Conservation (phyloP, 2,329 filamentous ascomycete species). For the Ascochyta clinopodiicola region DNA sequence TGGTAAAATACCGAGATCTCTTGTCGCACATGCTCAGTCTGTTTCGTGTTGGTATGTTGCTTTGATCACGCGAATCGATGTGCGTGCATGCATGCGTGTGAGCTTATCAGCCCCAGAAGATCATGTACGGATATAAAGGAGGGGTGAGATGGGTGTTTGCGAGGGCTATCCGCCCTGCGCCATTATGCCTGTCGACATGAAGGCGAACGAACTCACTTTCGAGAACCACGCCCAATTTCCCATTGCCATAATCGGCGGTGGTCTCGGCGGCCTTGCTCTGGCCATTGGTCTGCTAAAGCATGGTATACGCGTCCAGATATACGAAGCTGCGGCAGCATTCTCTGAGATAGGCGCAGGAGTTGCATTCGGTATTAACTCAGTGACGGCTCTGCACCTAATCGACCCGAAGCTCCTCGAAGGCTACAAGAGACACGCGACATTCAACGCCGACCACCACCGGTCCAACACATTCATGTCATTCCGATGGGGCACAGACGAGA, state of each 20-base stretch:
- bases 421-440: constrained; percentile 50
- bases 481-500: constrained; percentile 11
- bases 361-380: constrained; percentile 49
- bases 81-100: constrained; percentile 1
- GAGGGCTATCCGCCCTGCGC: not conserved
- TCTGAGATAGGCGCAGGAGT: constrained; percentile 33
- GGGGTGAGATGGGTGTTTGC: not conserved
- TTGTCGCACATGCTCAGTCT: not conserved
- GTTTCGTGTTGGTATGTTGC: not conserved
- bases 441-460: constrained; percentile 47
- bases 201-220: not conserved
- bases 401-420: constrained; percentile 45
- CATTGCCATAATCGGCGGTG: constrained; percentile 24
- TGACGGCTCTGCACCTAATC: constrained; percentile 52
- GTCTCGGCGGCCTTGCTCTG: constrained; percentile 31
- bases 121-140: constrained; percentile 10
- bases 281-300: constrained; percentile 29
- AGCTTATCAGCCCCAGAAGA: constrained; percentile 11
- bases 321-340: constrained; percentile 30
- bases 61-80: not conserved
- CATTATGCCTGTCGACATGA: not conserved
- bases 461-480: constrained; percentile 46
- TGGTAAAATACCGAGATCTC: not conserved
- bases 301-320: constrained; percentile 30
- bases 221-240: constrained; percentile 3